These are phyloP conservation scores for Paraphoma sp. DNA, from an alignment of 2,329 filamentous ascomycete genomes.

Conservation along the genomic window DNA sequence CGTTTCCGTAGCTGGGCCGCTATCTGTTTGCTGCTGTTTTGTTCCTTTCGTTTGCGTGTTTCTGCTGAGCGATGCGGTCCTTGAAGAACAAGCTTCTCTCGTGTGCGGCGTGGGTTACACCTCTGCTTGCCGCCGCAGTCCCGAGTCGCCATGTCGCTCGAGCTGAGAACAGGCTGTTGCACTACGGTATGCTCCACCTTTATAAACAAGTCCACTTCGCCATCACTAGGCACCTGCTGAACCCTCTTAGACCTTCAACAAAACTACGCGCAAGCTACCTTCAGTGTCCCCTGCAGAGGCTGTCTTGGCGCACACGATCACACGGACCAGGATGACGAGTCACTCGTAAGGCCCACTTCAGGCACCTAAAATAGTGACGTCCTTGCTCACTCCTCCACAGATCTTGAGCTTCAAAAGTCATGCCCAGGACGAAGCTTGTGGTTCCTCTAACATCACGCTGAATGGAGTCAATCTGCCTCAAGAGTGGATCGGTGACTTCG, in stretches of 20 bases:
- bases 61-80: conserved; percentile 33
- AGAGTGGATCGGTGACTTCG: conserved; percentile 47
- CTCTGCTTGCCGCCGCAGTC: conserved; percentile 39
- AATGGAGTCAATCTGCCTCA: conserved; percentile 49
- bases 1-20: conserved; percentile 8
- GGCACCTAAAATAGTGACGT: conserved; percentile 34
- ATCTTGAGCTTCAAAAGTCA: conserved; percentile 51
- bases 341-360: conserved; percentile 48
- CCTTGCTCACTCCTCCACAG: conserved; percentile 42
- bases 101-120: conserved; percentile 35
- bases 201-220: conserved; percentile 28
- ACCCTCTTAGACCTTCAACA: conserved; percentile 37
- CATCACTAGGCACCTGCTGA: conserved; percentile 44
- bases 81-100: conserved; percentile 42
- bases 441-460: conserved; percentile 50
- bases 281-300: conserved; percentile 50
- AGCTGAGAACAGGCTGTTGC: conserved; percentile 29
- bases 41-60: conserved; percentile 10
- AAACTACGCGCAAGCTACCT: conserved; percentile 49
- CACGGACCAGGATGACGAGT: conserved; percentile 50
- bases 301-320: conserved; percentile 49
- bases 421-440: conserved; percentile 46
- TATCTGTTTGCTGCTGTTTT: conserved; percentile 3
- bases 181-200: conserved; percentile 37
- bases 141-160: conserved; percentile 22